These are phyloP conservation scores for Pseudogymnoascus sp. DNA, from an alignment of 2,329 filamentous ascomycete genomes.

Conservation along the genomic window DNA sequence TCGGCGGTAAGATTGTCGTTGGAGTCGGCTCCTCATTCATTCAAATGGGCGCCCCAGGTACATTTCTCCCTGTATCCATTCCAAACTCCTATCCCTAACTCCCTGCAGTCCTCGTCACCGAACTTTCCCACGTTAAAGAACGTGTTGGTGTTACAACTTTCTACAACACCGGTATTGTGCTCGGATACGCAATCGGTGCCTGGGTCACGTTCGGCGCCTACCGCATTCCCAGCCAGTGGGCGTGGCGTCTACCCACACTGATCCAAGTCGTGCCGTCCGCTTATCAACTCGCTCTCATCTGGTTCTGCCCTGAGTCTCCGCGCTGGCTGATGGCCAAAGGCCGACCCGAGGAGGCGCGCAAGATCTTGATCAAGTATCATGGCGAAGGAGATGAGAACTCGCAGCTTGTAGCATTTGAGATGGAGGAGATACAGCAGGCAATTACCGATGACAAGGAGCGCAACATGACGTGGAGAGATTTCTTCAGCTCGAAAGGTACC, in stretches of 20 bases:
- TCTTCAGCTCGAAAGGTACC: conserved; percentile 6
- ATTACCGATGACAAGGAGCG: conserved; percentile 9
- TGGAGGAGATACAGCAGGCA: conserved; percentile 39
- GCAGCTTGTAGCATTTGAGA: conserved; percentile 37
- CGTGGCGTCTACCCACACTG: conserved; percentile 45
- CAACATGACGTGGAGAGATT: conserved; percentile 10
- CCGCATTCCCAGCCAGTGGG: conserved; percentile 32
- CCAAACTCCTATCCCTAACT: not conserved
- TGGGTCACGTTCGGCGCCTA: conserved; percentile 31
- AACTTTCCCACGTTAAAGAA: conserved; percentile 35
- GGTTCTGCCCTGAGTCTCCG: conserved; percentile 45
- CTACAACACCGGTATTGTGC: conserved; percentile 35
- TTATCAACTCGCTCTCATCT: conserved; percentile 26
- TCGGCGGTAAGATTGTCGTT: conserved; percentile 32
- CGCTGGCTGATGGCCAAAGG: conserved; percentile 47
- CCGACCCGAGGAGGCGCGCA: conserved; percentile 45
- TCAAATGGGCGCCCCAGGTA: conserved; percentile 33
- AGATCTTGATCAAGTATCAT: conserved; percentile 48
- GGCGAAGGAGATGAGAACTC: conserved; percentile 36
- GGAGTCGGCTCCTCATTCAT: conserved; percentile 32
- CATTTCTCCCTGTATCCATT: not conserved
- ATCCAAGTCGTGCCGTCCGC: conserved; percentile 41
- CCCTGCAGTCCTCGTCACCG: conserved; percentile 31
- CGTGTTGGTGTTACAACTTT: conserved; percentile 32
- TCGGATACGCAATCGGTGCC: conserved; percentile 32